Percentiles rank a stretch among this genome's conserved stretches.
Evolutionary conservation across 2,329 filamentous ascomycete species (phyloP).

Genomic region (Ophiocordyceps camponoti-saundersi): DNA sequence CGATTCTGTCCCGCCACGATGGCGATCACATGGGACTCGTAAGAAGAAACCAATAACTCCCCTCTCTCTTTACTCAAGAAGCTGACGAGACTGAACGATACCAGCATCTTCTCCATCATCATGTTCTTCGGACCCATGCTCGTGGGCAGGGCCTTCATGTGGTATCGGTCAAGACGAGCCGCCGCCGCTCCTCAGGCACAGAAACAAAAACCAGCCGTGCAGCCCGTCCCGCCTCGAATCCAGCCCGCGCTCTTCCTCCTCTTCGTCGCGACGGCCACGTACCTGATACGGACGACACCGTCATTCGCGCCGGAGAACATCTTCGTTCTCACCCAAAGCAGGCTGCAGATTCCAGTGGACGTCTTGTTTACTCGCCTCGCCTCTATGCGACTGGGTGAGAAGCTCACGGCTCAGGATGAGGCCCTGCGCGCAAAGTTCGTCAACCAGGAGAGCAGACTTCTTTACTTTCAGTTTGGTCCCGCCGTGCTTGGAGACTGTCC

Average conservation of each 20-base stretch:
- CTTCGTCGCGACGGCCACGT: slow-evolving; percentile 24
- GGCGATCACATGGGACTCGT: slow-evolving; percentile 5
- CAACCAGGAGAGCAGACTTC: slow-evolving; percentile 52
- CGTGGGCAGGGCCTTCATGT: slow-evolving; percentile 46
- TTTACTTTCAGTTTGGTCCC: slow-evolving; percentile 76
- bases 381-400: slow-evolving; percentile 27
- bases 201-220: slow-evolving; percentile 24
- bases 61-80: background rate
- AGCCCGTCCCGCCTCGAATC: slow-evolving; percentile 35
- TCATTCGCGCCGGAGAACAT: slow-evolving; percentile 61
- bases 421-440: slow-evolving; percentile 51
- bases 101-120: slow-evolving; percentile 35
- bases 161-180: slow-evolving; percentile 39
- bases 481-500: slow-evolving; percentile 54
- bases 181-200: slow-evolving; percentile 22
- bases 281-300: slow-evolving; percentile 47
- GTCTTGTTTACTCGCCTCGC: slow-evolving; percentile 66
- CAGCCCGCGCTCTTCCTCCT: slow-evolving; percentile 44
- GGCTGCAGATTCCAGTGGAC: slow-evolving; percentile 71
- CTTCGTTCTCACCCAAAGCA: slow-evolving; percentile 60
- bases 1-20: background rate
- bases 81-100: background rate
- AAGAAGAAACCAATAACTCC: slow-evolving; percentile 1
- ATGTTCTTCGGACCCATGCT: slow-evolving; percentile 56
- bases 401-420: slow-evolving; percentile 42